Evolutionary conservation across 2,329 filamentous ascomycete species (phyloP), one percentile per base, ranked within the genome.

Genomic region (Pseudogymnoascus sp.): DNA sequence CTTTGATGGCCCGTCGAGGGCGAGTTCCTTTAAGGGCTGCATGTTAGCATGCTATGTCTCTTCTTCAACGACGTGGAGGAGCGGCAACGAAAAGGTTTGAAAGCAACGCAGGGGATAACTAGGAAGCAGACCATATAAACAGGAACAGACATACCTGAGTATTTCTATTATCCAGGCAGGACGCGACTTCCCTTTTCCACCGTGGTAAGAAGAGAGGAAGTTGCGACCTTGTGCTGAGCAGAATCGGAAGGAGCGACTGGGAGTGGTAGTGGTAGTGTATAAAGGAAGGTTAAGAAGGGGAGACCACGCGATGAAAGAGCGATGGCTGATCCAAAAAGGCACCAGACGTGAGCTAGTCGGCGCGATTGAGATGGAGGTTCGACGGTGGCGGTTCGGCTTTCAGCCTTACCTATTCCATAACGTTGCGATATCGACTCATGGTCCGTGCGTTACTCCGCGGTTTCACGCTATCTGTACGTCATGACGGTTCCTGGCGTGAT

Each of bases 111-210:
- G 49, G 49, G 49, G 49, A 33, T 55, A 33, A 55, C 49, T 11
- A 55, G 49, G 49, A 55, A 55, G 49, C 49, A 55, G 49, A 55
- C 49, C 49, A 55, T 55, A 55, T 55, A 55, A 5, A 21, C 49
- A 55, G 49, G 49, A 55, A 55, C 49, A 55, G 49, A 55, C 49
- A 55, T 55, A 55, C 49, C 49, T 55, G 49, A 55, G 49, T 55
- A 55, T 55, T 52, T 55, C 49, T 55, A 55, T 55, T 55, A n/a
- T 55, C 49, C 49, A 55, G 49, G 49, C 28, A 55, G 33, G 18
- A 55, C 49, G 49, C 49, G 49, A 55, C 49, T 55, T 55, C 49
- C 49, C 9, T 55, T 55, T 33, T 35, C 49, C 5, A 55, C 49
- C 49, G 49, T 31, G 49, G 28, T 55, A 55, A 33, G 49, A 33